Conservation (phyloP, 495 filamentous ascomycete genomes). For the Xeromyces bisporus region DNA sequence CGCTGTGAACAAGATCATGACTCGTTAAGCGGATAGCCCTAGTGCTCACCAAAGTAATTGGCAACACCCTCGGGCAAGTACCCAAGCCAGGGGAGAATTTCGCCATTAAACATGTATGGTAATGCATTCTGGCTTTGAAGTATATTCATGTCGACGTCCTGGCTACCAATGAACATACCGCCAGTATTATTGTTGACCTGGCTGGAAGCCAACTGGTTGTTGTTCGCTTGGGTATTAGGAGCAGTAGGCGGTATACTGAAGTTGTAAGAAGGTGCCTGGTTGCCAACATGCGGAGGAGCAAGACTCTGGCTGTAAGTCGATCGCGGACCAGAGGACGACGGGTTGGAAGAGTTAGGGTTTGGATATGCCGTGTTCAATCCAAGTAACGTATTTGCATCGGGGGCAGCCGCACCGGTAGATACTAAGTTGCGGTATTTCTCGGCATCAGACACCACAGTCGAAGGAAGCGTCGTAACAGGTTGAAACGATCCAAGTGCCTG, state of each 20-base stretch:
- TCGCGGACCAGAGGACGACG: slow-evolving; percentile 22
- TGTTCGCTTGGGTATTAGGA: slow-evolving; percentile 22
- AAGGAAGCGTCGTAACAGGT: slow-evolving; percentile 6
- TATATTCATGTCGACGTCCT: slow-evolving; percentile 47
- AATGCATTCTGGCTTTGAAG: slow-evolving; percentile 26
- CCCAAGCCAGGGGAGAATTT: slow-evolving; percentile 52
- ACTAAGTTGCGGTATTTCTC: slow-evolving; percentile 10
- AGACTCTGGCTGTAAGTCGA: slow-evolving; percentile 34
- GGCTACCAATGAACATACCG: slow-evolving; percentile 53
- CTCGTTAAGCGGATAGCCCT: slow-evolving; percentile 22
- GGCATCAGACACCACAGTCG: slow-evolving; percentile 7
- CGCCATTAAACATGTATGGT: slow-evolving; percentile 29
- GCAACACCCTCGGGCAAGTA: slow-evolving; percentile 49
- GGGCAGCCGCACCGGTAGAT: slow-evolving; percentile 6
- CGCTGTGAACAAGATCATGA: slow-evolving; percentile 13
- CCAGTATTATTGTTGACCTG: slow-evolving; percentile 16
- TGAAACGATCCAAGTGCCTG: slow-evolving; percentile 7
- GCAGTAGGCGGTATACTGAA: slow-evolving; percentile 15
- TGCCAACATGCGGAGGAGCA: slow-evolving; percentile 10
- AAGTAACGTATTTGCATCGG: slow-evolving; percentile 14
- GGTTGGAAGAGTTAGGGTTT: slow-evolving; percentile 6
- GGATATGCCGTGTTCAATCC: slow-evolving; percentile 16
- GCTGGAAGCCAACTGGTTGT: slow-evolving; percentile 19
- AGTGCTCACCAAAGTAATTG: slow-evolving; percentile 34
- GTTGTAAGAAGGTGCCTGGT: slow-evolving; percentile 8